Conservation (phyloP, 371 early-diverging fungal species). For the Quaeritorhiza haematococci region DNA sequence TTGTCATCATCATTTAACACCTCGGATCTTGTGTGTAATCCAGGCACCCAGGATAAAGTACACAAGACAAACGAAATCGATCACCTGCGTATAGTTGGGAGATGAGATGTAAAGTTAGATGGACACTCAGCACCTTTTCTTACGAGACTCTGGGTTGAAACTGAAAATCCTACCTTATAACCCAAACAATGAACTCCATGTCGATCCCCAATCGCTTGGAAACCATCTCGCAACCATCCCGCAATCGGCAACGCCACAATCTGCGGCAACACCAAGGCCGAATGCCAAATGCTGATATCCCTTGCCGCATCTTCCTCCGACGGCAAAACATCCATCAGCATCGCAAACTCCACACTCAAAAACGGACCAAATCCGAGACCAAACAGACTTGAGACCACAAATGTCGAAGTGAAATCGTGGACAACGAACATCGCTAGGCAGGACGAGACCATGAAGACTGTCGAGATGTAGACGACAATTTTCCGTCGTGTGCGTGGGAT, state of each 20-base stretch:
- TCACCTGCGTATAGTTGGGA: too few species aligned
- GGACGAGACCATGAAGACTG: constrained; percentile 21
- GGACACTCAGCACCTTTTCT: too few species aligned
- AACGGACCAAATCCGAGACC: constrained; percentile 17
- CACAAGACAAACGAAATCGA: too few species aligned
- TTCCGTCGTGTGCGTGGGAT: constrained; percentile 23
- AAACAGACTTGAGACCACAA: constrained; percentile 26
- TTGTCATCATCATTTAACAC: too few species aligned
- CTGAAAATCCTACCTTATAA: constrained; percentile 17
- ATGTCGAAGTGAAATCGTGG: constrained; percentile 16
- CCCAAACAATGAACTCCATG: constrained; percentile 26
- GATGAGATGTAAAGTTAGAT: too few species aligned
- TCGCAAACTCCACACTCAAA: constrained; percentile 28
- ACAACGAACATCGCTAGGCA: constrained; percentile 21
- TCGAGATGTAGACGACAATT: constrained; percentile 26
- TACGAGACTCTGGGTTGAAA: too few species aligned
- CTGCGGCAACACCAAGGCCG: constrained; percentile 29
- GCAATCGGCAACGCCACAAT: constrained; percentile 34
- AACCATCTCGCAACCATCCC: constrained; percentile 29
- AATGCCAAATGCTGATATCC: constrained; percentile 39
- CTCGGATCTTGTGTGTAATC: too few species aligned
- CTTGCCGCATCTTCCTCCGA: constrained; percentile 24
- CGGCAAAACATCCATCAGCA: constrained; percentile 40
- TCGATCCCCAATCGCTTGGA: constrained; percentile 20
- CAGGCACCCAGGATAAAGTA: too few species aligned